Percentiles rank a stretch among this genome's conserved stretches.
Conservation (phyloP, 768 basidiomycete species). For the Amanita polypyramis region DNA sequence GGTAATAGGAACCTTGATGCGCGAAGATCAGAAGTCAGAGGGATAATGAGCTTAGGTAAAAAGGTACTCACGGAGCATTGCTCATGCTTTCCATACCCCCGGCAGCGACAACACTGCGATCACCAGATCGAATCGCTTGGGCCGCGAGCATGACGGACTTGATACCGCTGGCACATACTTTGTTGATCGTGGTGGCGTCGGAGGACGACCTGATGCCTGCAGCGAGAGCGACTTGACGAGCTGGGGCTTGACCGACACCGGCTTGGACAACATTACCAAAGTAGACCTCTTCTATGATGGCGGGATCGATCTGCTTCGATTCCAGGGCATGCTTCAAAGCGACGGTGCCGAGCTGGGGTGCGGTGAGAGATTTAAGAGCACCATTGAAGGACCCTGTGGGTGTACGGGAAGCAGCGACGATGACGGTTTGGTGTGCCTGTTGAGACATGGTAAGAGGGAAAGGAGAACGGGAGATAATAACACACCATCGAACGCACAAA, state of each 20-base stretch:
- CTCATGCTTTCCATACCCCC: slow-evolving; percentile 99
- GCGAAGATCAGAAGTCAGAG: slow-evolving; percentile 4
- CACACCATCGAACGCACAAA: slow-evolving; percentile 44
- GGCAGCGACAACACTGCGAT: slow-evolving; percentile 79
- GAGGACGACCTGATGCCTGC: slow-evolving; percentile 79
- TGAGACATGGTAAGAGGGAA: slow-evolving; percentile 3
- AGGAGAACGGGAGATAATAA: slow-evolving; percentile 7
- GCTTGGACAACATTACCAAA: slow-evolving; percentile 98
- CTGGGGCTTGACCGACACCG: slow-evolving; percentile 96
- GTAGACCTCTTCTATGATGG: slow-evolving; percentile 88
- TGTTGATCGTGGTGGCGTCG: slow-evolving; percentile 98
- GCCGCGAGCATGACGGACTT: slow-evolving; percentile 92
- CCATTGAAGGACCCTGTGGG: slow-evolving; percentile 93
- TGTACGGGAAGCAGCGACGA: slow-evolving; percentile 89
- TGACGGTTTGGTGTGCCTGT: slow-evolving; percentile 75
- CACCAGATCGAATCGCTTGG: slow-evolving; percentile 81
- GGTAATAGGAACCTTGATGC: slow-evolving; percentile 63
- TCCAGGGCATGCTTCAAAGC: slow-evolving; percentile 89
- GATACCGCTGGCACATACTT: slow-evolving; percentile 97
- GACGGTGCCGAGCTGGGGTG: slow-evolving; percentile 80
- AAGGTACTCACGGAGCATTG: slow-evolving; percentile 79
- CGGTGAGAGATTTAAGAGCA: slow-evolving; percentile 76
- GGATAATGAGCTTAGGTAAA: slow-evolving; percentile 1
- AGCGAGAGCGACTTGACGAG: slow-evolving; percentile 88
- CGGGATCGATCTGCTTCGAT: slow-evolving; percentile 69